Conservation (phyloP, 2,329 filamentous ascomycete species). For the Colletotrichum noveboracense region DNA sequence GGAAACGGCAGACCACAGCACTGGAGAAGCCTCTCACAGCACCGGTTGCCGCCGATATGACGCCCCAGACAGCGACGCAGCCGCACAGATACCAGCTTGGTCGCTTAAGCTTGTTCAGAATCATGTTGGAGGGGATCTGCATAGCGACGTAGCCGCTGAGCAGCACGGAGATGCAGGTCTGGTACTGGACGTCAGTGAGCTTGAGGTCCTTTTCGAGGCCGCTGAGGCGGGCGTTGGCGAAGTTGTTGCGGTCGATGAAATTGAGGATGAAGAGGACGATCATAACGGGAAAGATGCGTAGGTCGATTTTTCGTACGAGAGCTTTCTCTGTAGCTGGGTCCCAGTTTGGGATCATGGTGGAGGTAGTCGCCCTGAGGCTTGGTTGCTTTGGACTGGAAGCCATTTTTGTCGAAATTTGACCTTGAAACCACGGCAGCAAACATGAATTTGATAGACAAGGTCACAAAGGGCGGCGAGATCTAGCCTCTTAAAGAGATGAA, state of each 20-base stretch:
- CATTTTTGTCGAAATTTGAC: not conserved
- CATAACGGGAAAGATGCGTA: conserved; percentile 33
- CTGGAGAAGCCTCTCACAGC: not conserved
- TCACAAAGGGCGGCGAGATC: not conserved
- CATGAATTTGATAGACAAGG: not conserved
- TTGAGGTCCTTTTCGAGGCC: conserved; percentile 39
- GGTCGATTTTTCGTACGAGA: conserved; percentile 36
- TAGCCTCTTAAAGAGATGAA: not conserved
- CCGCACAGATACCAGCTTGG: not conserved
- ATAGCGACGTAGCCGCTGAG: not conserved
- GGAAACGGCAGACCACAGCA: not conserved
- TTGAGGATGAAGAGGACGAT: conserved; percentile 43
- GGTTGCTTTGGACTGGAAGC: accelerated
- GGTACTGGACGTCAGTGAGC: conserved; percentile 33
- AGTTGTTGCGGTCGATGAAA: conserved; percentile 27
- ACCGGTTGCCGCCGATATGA: not conserved
- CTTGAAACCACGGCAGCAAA: accelerated
- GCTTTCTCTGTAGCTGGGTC: conserved; percentile 18
- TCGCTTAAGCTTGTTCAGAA: not conserved
- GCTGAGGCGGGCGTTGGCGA: conserved; percentile 25
- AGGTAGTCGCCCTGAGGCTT: not conserved
- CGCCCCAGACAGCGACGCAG: not conserved
- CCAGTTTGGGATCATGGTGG: not conserved
- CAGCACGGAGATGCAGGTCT: not conserved
- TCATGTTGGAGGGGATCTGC: not conserved